Base-by-base conservation (phyloP, 2,329 filamentous ascomycete genomes). In the Clathrospora elynae region DNA sequence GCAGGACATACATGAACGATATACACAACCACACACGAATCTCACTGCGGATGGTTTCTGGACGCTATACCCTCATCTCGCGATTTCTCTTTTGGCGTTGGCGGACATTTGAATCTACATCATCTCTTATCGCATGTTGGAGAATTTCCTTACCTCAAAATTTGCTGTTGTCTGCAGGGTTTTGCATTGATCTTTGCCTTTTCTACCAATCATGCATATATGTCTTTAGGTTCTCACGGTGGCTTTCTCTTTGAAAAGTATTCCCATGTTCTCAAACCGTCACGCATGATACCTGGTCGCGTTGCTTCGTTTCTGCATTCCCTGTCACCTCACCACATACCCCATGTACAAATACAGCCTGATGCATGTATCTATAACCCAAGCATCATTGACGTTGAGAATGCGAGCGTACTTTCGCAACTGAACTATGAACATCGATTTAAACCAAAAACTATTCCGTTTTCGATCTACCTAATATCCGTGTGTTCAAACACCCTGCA, bases 51-150 rank as follows among this genome's bases (percentile, higher is more conserved):
- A 42, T 46, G 39, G 24, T 55, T 53, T n/a, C n/a, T 53, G 40
- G 30, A 49, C 47, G 44, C 51, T 44, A 57, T 59, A 55, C 51
- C 55, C 51, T 37, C 26, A n/a, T n/a, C 37, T 33, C 32, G 33
- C 41, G 34, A 42, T 13, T 36, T 42, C 34, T 35, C 42, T 12
- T 46, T 46, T 31, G 43, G 51, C 44, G 44, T 47, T 42, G 43
- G 42, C 23, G 43, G 46, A 32, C 11, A 33, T 32, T 40, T 33
- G 34, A 18, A 26, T 33, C 18, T 23, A 35, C 20, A 38, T 29
- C 43, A 40, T 33, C 20, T 32, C 35, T 17, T 35, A 31, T 42
- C 31, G 18, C 25, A 24, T 17, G 13, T 16, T 19, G n/a, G n/a
- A n/a, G n/a, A n/a, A n/a, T n/a, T n/a, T n/a, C n/a, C n/a, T n/a